Base-by-base conservation (phyloP, 345 rosid genomes). In the Pugionium cornutum region DNA sequence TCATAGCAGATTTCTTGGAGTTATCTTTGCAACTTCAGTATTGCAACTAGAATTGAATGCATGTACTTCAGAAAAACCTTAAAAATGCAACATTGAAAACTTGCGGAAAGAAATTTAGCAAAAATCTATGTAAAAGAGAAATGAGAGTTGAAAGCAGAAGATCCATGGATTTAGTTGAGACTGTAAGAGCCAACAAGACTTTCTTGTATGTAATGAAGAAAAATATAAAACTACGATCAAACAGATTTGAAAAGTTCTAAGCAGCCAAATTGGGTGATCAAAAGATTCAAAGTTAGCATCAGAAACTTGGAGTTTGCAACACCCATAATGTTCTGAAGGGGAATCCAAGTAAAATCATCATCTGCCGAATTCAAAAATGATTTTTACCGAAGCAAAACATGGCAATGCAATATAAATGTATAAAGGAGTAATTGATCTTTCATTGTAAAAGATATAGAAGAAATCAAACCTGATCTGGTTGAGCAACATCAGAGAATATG, bases 401-500 rank as follows among this genome's bases (percentile, higher is more conserved):
- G 18, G 56, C 10, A 52, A 60, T 42, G 53, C 30, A 32, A 64
- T 7, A 36, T 7, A 46, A 4, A 1, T 3, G 10, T 8, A 41
- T 18, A 42, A 42, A 9, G 1, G n/a, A 1, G 18, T 18, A 18
- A 18, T 18, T 18, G 18, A 18, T 18, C 18, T 18, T 8, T 27
- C 5, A 34, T 9, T n/a, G 6, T 11, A 8, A 26, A n/a, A 62
- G 18, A 49, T 4, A 25, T 6, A 26, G 7, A 25, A 66, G 50
- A 30, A 29, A 59, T 18, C 79, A 82, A 64, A 95, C 99, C 96
- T 91, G 96, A 79, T 95, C 99, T 0, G 99, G 99, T 66, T 95
- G 99, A 40, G 99, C 98, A 83, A 95, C 99, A 80, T 95, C 99
- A 36, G 99, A 89, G 80, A 95, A 95, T 47, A 95, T 84, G 10